Conservation (phyloP, 2,329 filamentous ascomycete genomes). For the Tolypocladium guangdongense region DNA sequence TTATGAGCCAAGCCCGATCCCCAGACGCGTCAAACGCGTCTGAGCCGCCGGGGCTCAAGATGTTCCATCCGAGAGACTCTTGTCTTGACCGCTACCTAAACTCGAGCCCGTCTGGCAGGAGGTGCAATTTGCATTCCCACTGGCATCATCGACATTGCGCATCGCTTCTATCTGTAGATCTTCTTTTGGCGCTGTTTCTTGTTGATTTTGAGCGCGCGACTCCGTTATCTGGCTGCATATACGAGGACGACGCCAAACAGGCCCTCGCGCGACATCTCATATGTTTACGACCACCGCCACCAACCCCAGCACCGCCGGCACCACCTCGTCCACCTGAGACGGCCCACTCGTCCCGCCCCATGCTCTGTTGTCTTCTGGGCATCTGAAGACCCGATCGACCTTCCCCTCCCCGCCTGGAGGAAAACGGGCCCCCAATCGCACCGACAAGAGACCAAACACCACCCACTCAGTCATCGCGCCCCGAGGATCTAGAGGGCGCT, state of each 20-base stretch:
- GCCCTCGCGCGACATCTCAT: background rate
- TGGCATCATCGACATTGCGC: background rate
- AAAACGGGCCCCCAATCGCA: background rate
- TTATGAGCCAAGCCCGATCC: background rate
- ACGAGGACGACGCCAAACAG: background rate
- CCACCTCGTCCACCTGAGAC: background rate
- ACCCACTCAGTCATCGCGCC: constrained; percentile 7
- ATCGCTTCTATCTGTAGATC: background rate
- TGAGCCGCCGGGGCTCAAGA: background rate
- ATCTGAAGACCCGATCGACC: background rate
- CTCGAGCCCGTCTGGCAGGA: background rate
- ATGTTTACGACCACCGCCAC: background rate
- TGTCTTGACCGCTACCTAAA: background rate
- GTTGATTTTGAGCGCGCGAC: background rate
- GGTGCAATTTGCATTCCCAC: background rate
- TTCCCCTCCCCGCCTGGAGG: background rate
- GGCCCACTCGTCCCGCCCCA: constrained; percentile 6
- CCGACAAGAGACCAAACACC: constrained; percentile 6
- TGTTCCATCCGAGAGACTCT: background rate
- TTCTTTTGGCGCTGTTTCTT: background rate
- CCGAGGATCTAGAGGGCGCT: background rate
- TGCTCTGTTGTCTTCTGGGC: background rate
- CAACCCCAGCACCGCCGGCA: background rate
- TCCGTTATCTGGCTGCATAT: background rate
- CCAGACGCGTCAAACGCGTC: background rate